Base-by-base conservation (phyloP, 768 basidiomycete genomes). In the Pleurotus djamor region DNA sequence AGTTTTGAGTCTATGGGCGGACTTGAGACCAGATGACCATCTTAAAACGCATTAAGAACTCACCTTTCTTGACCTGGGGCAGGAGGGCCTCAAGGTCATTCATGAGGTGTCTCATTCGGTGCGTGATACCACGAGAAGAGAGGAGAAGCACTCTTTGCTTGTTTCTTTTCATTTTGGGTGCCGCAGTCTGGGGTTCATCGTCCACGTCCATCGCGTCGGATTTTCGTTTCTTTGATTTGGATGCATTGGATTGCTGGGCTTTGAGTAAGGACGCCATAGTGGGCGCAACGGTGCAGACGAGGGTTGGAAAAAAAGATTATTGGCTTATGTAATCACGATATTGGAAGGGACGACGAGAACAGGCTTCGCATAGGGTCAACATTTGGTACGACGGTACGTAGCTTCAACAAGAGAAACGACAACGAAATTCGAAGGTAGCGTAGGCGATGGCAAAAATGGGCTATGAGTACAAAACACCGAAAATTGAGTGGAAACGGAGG, bases 71-170 rank as follows among this genome's bases (percentile, higher is more conserved):
- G 3, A 92, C 84, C 72, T 99, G 97, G 4, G 97, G 97, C 8
- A 99, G 72, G 33, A 99, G 76, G 0, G 82, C 85, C 70, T 96
- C 92, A 56, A 99, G 69, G 71, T 99, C 97, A 65, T 88, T 91
- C 94, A 98, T 95, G 60, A 99, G 79, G 72, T 99, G 97, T 63
- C 97, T 79, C 95, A 98, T 98, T 32, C 97, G 85, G 73, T 96
- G 91, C 16, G 94, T 98, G 58, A 98, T 83, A 55, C 97, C 97
- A 59, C 97, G 82, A 52, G 96, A 98, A 44, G 91, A 94, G 52
- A 98, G 84, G 66, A 98, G 71, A 56, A 99, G 78, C 5, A 98
- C 96, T 62, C 96, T 86, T 79, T 99, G 96, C 82, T 94, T 97
- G 79, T 98, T 96, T 72, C 85, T 87, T 75, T 85, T 86, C 71